phyloP scores from a whole-genome alignment of 2,329 filamentous ascomycete species.

The Fusarium sp. region DNA sequence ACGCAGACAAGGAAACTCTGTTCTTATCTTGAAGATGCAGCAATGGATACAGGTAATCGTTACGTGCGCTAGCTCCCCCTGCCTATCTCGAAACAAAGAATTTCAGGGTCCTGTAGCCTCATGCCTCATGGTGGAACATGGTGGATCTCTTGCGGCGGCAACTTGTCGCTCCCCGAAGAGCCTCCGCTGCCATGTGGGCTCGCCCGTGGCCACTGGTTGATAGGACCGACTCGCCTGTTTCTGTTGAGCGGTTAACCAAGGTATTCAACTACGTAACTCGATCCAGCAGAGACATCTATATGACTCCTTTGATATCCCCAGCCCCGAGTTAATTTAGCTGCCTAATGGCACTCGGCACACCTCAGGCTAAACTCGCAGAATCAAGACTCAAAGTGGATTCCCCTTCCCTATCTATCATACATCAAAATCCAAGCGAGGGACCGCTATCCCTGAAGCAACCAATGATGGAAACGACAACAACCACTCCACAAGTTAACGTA shows the following conservation, averaged over 20 bases:
- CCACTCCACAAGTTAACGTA: conserved; percentile 29
- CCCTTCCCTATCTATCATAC: conserved; percentile 18
- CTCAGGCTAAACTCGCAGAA: conserved; percentile 13
- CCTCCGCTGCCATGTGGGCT: conserved; percentile 43
- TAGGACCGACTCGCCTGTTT: conserved; percentile 35
- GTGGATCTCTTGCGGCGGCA: conserved; percentile 29
- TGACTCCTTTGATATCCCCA: conserved; percentile 31
- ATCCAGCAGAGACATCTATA: conserved; percentile 15
- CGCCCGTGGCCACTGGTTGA: conserved; percentile 28
- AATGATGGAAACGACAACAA: conserved; percentile 30
- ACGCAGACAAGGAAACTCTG: conserved; percentile 6
- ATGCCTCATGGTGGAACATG: conserved; percentile 18
- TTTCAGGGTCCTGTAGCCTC: conserved; percentile 38
- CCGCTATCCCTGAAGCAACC: conserved; percentile 20
- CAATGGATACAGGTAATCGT: conserved; percentile 39
- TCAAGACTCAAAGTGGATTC: conserved; percentile 28
- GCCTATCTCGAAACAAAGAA: conserved; percentile 24
- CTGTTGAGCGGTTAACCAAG: conserved; percentile 18
- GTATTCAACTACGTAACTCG: conserved; percentile 12
- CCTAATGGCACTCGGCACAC: conserved; percentile 6
- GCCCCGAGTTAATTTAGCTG: conserved; percentile 25
- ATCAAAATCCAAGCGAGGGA: conserved; percentile 16
- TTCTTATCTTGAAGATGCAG: conserved; percentile 16
- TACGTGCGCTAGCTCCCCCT: conserved; percentile 35
- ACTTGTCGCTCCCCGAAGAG: conserved; percentile 41